Percentiles rank a stretch among this genome's conserved stretches.
Conservation (phyloP, 176 grass and related monocot species). For the Hordeum marinum region DNA sequence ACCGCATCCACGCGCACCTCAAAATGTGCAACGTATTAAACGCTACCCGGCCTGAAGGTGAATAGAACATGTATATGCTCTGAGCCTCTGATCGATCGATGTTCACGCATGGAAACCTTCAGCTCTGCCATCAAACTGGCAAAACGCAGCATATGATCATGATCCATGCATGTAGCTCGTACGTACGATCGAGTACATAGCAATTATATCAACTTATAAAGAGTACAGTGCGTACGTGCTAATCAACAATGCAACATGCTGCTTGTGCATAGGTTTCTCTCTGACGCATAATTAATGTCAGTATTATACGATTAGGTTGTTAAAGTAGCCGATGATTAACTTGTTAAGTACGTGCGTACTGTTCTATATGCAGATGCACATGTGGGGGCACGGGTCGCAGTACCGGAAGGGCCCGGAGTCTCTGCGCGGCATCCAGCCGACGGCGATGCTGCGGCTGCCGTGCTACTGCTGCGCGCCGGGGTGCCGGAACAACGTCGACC, state of each 20-base stretch:
- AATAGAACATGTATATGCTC: background rate
- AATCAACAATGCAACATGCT: background rate
- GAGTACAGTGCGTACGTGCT: no score
- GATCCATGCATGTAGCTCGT: background rate
- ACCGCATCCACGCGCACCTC: background rate
- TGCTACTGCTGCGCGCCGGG: constrained; percentile 91
- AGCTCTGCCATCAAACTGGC: no score
- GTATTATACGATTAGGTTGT: no score
- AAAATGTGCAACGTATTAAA: constrained; percentile 4
- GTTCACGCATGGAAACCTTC: no score
- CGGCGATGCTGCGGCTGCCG: constrained; percentile 86
- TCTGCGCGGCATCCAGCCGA: constrained; percentile 84
- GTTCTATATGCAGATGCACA: constrained; percentile 68
- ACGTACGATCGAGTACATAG: no score
- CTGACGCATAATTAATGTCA: background rate
- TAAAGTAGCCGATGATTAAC: no score
- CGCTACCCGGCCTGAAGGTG: background rate
- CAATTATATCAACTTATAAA: no score
- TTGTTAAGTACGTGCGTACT: background rate
- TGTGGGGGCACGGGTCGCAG: constrained; percentile 98
- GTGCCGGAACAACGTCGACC: constrained; percentile 94
- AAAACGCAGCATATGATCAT: constrained; percentile 20
- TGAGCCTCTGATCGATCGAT: no score
- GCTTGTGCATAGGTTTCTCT: background rate
- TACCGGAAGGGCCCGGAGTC: constrained; percentile 89